Evolutionary conservation across 176 grass and related monocot species (phyloP).

Genomic region (Eleusine indica): DNA sequence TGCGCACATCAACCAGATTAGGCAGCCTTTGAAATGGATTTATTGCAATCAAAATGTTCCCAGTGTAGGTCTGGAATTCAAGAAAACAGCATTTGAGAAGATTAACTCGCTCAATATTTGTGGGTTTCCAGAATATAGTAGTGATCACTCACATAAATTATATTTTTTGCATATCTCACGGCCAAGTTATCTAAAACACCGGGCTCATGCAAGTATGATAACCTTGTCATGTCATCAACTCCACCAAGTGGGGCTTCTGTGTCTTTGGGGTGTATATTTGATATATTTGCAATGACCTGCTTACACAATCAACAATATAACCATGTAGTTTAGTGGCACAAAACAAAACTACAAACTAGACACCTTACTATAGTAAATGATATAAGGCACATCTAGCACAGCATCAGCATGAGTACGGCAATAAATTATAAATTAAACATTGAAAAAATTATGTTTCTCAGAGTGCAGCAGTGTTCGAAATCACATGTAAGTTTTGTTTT

Average conservation of each 20-base stretch:
- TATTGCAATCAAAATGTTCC: conserved; percentile 93
- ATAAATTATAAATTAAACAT: conserved; percentile 8
- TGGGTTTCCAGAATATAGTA: conserved; percentile 31
- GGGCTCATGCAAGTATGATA: conserved; percentile 97
- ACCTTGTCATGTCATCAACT: conserved; percentile 95
- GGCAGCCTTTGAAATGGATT: conserved; percentile 97
- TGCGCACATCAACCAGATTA: conserved; percentile 67
- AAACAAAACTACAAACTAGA: conserved; percentile 15
- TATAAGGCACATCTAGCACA: not conserved
- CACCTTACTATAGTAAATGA: conserved; percentile 4
- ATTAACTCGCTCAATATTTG: conserved; percentile 8
- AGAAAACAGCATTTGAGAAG: conserved; percentile 43
- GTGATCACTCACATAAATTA: conserved; percentile 82
- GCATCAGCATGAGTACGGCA: conserved; percentile 12
- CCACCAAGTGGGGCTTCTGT: conserved; percentile 79
- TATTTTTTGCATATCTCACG: conserved; percentile 80
- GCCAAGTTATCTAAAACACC: conserved; percentile 90
- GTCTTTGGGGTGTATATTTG: conserved; percentile 74
- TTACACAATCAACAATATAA: conserved; percentile 40
- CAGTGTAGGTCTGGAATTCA: conserved; percentile 83
- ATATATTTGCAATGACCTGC: conserved; percentile 55
- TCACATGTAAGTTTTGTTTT: conserved; percentile 5
- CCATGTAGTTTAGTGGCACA: conserved; percentile 27
- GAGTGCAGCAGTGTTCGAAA: not conserved
- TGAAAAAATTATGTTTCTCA: not conserved